These are phyloP conservation scores for Leishmania aethiopica DNA, from an alignment of 208 protist species.

Conservation along the genomic window DNA sequence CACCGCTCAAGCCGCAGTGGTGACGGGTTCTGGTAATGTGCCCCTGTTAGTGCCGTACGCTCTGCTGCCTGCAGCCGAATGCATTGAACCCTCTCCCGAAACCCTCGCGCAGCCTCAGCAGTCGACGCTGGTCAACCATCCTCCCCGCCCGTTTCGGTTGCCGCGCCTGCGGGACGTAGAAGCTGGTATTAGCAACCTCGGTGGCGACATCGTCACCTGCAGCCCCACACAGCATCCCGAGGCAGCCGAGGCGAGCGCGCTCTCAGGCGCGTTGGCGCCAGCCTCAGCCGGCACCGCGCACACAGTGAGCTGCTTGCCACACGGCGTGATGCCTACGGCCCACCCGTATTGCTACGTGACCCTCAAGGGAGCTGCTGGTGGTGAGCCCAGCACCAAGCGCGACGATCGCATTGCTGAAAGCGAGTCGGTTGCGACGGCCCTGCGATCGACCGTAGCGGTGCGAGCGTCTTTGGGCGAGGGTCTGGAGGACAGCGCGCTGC, in stretches of 20 bases:
- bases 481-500: background rate
- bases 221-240: background rate
- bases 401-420: background rate
- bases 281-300: background rate
- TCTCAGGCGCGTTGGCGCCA: background rate
- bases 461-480: background rate
- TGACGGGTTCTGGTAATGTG: background rate
- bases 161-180: background rate
- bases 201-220: background rate
- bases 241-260: background rate
- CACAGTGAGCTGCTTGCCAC: background rate
- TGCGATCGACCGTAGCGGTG: background rate
- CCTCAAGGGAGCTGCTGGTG: background rate
- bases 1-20: background rate
- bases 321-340: constrained; percentile 14
- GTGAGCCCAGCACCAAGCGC: background rate
- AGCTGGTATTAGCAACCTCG: background rate
- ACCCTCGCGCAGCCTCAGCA: background rate
- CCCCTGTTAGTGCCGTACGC: background rate
- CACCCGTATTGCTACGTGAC: constrained; percentile 28
- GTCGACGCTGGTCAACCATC: too few species aligned
- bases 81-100: background rate
- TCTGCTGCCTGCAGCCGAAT: background rate
- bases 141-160: background rate
- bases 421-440: background rate